Conservation (phyloP, 2,329 filamentous ascomycete genomes). For the Nannizziopsis arthrosporioides region DNA sequence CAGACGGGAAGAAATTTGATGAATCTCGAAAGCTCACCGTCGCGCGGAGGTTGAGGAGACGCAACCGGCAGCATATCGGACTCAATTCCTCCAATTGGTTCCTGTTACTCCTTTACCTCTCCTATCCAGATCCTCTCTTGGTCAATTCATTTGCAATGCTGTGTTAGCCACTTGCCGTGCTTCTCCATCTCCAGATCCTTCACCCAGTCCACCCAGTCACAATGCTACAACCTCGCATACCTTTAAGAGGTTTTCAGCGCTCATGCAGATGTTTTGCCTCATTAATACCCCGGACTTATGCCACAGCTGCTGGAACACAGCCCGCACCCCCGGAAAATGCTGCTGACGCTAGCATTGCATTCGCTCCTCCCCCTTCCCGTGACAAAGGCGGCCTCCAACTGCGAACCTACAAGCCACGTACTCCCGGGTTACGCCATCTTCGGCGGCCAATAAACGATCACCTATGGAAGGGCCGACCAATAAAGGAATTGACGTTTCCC, state of each 20-base stretch:
- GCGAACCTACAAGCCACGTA: conserved; percentile 84
- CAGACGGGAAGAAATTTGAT: too few relatives aligned
- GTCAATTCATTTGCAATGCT: too few relatives aligned
- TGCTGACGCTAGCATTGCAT: conserved; percentile 23
- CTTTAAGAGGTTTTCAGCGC: conserved; percentile 41
- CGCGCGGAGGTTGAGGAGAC: too few relatives aligned
- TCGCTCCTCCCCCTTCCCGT: conserved; percentile 37
- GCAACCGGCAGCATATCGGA: too few relatives aligned
- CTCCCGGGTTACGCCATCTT: conserved; percentile 83
- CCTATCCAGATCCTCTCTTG: too few relatives aligned
- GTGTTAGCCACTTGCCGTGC: too few relatives aligned
- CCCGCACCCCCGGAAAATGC: neutral
- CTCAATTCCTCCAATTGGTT: too few relatives aligned
- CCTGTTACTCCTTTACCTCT: too few relatives aligned
- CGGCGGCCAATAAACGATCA: conserved; percentile 91
- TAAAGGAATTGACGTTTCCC: conserved; percentile 69
- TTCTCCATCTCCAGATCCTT: too few relatives aligned
- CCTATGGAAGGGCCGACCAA: conserved; percentile 84
- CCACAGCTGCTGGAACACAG: conserved; percentile 27
- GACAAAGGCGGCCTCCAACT: conserved; percentile 41
- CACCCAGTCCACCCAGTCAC: conserved; percentile 9
- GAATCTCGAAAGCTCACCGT: too few relatives aligned
- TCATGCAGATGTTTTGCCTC: conserved; percentile 37
- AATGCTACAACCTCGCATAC: conserved; percentile 58
- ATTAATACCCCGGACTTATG: conserved; percentile 42